A percentile compares a stretch with the other conserved stretches of the same genome.
phyloP scores from a whole-genome alignment of 1,284 basidiomycete species.

The Chalciporus sp. region DNA sequence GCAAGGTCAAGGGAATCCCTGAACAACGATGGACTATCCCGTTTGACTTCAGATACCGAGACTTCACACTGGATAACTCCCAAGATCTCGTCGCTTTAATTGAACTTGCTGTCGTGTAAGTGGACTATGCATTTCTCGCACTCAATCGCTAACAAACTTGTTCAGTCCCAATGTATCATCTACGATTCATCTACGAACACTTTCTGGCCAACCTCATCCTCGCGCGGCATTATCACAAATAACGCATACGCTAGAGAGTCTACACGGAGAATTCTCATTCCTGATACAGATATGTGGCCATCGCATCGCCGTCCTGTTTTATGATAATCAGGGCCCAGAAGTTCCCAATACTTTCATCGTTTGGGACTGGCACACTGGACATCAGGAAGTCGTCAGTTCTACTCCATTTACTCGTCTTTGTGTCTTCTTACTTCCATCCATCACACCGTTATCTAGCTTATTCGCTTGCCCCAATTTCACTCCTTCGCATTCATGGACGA shows the following conservation, averaged over 20 bases:
- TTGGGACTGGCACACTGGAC: conserved; percentile 63
- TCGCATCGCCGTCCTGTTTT: conserved; percentile 24
- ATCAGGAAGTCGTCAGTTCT: conserved; percentile 39
- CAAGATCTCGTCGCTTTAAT: conserved; percentile 59
- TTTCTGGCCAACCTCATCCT: conserved; percentile 30
- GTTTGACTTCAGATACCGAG: conserved; percentile 48
- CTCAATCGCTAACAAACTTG: conserved; percentile 1
- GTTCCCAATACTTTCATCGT: conserved; percentile 37
- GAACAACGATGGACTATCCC: conserved; percentile 49
- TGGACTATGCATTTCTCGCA: neutral
- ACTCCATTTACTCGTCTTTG: neutral
- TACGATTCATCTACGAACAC: conserved; percentile 31
- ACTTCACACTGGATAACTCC: conserved; percentile 62
- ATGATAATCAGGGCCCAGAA: conserved; percentile 2
- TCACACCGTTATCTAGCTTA: conserved; percentile 11
- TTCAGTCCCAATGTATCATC: conserved; percentile 23
- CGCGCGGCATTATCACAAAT: conserved; percentile 13
- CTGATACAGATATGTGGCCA: conserved; percentile 34
- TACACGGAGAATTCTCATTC: conserved; percentile 16
- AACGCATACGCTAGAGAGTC: conserved; percentile 6
- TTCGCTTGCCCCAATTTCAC: conserved; percentile 17
- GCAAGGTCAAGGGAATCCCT: conserved; percentile 48
- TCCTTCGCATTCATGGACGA: conserved; percentile 34
- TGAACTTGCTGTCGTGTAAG: conserved; percentile 36
- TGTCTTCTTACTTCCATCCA: neutral